phyloP scores from a whole-genome alignment of 768 basidiomycete species.

The Boletus insuetus region DNA sequence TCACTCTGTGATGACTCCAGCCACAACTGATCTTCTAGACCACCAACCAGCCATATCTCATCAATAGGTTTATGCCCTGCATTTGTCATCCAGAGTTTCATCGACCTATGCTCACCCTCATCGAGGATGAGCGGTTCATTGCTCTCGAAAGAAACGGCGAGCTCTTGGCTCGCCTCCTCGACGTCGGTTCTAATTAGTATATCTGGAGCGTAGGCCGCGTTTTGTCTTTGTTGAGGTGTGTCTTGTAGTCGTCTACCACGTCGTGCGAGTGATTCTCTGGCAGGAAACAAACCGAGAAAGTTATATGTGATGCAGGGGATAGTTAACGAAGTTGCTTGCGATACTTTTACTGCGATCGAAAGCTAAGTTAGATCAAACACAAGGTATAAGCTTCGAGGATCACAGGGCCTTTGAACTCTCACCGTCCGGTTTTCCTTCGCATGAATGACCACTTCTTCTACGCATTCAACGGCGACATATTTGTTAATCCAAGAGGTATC shows the following conservation, averaged over 20 bases:
- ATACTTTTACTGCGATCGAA: constrained; percentile 58
- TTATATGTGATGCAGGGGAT: constrained; percentile 60
- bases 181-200: constrained; percentile 58
- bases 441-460: constrained; percentile 60
- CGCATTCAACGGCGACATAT: constrained; percentile 53
- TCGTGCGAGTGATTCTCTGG: constrained; percentile 59
- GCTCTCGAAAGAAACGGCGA: constrained; percentile 56
- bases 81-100: constrained; percentile 64
- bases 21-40: constrained; percentile 63
- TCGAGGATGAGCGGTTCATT: constrained; percentile 50
- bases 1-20: constrained; percentile 30
- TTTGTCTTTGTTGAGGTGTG: constrained; percentile 67
- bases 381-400: not conserved
- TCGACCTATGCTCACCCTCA: constrained; percentile 65
- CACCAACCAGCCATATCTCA: constrained; percentile 71
- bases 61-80: constrained; percentile 54
- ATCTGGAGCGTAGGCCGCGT: constrained; percentile 71
- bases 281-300: constrained; percentile 73
- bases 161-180: constrained; percentile 59
- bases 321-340: constrained; percentile 47
- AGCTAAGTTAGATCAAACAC: constrained; percentile 39
- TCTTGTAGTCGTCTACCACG: constrained; percentile 78
- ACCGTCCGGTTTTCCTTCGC: constrained; percentile 68
- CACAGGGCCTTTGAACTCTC: constrained; percentile 20
- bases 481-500: constrained; percentile 34